Evolutionary conservation across 78 protist genomes (phyloP).

Genomic region (Dictyostelium capitatum): DNA sequence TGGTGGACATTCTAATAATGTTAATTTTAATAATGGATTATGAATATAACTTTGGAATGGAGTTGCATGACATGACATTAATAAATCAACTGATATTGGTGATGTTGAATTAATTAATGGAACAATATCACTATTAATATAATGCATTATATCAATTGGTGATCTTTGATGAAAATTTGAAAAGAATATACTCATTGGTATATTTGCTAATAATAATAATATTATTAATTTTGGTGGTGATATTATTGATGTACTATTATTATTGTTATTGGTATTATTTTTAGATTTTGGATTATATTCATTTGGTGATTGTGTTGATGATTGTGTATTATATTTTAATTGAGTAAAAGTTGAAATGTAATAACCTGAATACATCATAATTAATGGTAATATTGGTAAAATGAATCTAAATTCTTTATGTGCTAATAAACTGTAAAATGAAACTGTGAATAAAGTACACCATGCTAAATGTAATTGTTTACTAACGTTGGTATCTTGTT

Average conservation of each 20-base stretch:
- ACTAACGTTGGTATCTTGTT: background rate
- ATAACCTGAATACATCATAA: conserved; percentile 50
- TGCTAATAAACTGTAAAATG: conserved; percentile 36
- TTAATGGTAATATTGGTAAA: conserved; percentile 75
- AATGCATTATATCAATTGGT: conserved; percentile 74
- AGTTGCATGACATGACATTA: conserved; percentile 90
- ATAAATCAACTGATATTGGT: conserved; percentile 49
- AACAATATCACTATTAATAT: conserved; percentile 17
- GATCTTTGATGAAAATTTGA: conserved; percentile 69
- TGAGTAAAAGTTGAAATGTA: conserved; percentile 13
- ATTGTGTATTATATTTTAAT: background rate
- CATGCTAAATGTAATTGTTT: conserved; percentile 10
- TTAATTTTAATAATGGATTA: conserved; percentile 49
- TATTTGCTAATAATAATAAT: conserved; percentile 21
- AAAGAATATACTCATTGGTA: conserved; percentile 75
- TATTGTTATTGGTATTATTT: too few relatives aligned
- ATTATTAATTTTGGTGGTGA: conserved; percentile 24
- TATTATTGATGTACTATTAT: background rate
- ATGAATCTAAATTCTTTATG: conserved; percentile 84
- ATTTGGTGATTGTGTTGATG: background rate
- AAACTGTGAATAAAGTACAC: background rate
- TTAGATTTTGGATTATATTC: background rate
- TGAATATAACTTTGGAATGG: conserved; percentile 87
- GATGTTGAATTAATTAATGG: background rate
- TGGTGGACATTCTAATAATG: conserved; percentile 75